Conservation (phyloP, 1,139 yeast genomes). For the Pneumocystis sp. region DNA sequence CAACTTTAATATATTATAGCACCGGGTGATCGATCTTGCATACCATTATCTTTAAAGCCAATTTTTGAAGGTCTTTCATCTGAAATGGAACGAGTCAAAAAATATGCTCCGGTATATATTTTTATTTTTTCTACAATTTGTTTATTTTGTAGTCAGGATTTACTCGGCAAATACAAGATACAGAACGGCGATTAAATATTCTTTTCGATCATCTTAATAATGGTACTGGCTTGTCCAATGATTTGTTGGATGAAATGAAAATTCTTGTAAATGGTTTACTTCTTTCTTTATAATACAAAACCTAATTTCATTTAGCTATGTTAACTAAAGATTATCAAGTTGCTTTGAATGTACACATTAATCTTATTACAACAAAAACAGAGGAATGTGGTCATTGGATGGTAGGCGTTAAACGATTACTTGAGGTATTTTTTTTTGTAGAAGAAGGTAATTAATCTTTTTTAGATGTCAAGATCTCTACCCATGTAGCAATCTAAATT, state of each 20-base stretch:
- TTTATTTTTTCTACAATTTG: background rate
- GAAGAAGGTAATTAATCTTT: background rate
- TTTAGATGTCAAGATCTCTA: background rate
- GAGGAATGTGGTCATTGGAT: constrained; percentile 86
- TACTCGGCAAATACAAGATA: constrained; percentile 59
- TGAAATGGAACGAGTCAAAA: constrained; percentile 49
- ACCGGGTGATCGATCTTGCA: constrained; percentile 57
- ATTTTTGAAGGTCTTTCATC: constrained; percentile 41
- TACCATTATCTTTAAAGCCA: constrained; percentile 39
- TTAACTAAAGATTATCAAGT: constrained; percentile 39
- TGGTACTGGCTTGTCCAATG: constrained; percentile 39
- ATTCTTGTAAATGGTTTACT: background rate
- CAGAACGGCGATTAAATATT: constrained; percentile 65
- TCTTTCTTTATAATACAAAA: constrained; percentile 10
- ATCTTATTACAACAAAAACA: constrained; percentile 50
- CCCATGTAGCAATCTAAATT: background rate
- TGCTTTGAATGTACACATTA: constrained; percentile 40
- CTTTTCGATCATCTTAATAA: constrained; percentile 71
- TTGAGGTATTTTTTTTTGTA: background rate
- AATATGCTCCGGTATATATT: constrained; percentile 44
- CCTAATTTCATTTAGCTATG: constrained; percentile 29
- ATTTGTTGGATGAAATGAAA: constrained; percentile 32
- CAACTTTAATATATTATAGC: constrained; percentile 19
- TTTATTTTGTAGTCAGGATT: constrained; percentile 31
- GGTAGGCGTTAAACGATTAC: constrained; percentile 53